phyloP scores from a whole-genome alignment of 495 filamentous ascomycete species.

The Amphirosellinia nigrospora region DNA sequence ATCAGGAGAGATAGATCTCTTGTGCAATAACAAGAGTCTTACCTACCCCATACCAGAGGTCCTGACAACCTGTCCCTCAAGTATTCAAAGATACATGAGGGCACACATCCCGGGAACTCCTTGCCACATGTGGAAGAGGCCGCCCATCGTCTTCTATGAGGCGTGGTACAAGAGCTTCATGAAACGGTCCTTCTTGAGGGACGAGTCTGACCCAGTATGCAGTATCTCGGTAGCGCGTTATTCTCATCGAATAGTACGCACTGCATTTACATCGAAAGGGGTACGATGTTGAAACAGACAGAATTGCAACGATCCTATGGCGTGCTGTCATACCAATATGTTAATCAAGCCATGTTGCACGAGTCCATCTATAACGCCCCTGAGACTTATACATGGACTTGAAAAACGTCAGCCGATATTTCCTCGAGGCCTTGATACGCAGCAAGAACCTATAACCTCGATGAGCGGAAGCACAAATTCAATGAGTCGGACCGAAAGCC shows the following conservation, averaged over 20 bases:
- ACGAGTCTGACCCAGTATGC: background rate
- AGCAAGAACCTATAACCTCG: background rate
- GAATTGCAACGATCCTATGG: background rate
- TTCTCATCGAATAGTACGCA: background rate
- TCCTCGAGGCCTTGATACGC: background rate
- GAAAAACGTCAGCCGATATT: background rate
- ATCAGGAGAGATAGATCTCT: too few relatives aligned
- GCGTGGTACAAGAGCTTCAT: slow-evolving; percentile 1
- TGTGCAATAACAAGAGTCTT: too few relatives aligned
- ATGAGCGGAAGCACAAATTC: background rate
- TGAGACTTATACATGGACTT: background rate
- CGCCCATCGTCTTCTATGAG: background rate
- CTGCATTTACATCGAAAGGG: background rate
- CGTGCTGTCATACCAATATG: background rate
- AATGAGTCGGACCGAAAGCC: background rate
- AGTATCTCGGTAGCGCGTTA: background rate
- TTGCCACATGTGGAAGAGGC: background rate
- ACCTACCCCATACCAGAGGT: too few relatives aligned
- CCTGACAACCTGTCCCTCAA: too few relatives aligned
- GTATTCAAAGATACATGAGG: too few relatives aligned
- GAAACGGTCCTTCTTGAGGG: background rate
- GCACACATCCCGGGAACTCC: background rate
- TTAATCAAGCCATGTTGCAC: background rate
- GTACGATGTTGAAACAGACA: background rate
- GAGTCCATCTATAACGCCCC: background rate